These are phyloP conservation scores for Pseudotsuga menziesii DNA, from an alignment of 75 land plant genomes.

Conservation along the genomic window DNA sequence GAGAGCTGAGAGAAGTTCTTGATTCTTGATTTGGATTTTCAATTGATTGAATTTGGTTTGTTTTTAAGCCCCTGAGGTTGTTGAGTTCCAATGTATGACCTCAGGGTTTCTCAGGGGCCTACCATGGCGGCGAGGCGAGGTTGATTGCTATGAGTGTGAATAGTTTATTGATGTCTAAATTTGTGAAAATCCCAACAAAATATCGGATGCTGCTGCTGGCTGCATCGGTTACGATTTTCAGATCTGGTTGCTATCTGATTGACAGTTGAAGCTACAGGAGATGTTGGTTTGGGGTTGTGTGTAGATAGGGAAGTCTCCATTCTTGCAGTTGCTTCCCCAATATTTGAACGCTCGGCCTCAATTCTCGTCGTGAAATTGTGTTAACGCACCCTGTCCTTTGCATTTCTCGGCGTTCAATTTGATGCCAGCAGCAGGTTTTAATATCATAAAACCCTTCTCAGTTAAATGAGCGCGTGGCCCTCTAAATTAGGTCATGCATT, in stretches of 20 bases:
- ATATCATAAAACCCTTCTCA: neutral
- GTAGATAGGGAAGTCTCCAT: neutral
- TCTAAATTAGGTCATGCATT: neutral
- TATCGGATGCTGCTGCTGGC: constrained; percentile 1
- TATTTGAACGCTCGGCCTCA: neutral
- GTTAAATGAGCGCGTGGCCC: neutral
- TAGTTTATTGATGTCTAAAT: neutral
- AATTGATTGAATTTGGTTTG: too few species aligned
- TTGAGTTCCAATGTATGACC: too few species aligned
- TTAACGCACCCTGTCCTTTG: neutral
- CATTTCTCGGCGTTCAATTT: neutral
- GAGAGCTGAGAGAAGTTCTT: too few species aligned
- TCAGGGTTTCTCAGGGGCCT: constrained; percentile 4
- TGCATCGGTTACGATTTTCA: neutral
- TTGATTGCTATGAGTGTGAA: neutral
- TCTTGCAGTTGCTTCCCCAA: constrained; percentile 1
- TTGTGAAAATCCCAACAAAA: neutral
- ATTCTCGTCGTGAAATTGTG: neutral
- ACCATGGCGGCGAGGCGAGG: neutral
- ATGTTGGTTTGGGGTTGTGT: neutral
- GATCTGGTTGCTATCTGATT: too few species aligned
- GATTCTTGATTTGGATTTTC: too few species aligned
- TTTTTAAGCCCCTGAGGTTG: too few species aligned
- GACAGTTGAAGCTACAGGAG: too few species aligned
- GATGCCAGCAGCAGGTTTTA: neutral